phyloP scores from a whole-genome alignment of 1,139 yeast genomes.

The Candida freyschussii region DNA sequence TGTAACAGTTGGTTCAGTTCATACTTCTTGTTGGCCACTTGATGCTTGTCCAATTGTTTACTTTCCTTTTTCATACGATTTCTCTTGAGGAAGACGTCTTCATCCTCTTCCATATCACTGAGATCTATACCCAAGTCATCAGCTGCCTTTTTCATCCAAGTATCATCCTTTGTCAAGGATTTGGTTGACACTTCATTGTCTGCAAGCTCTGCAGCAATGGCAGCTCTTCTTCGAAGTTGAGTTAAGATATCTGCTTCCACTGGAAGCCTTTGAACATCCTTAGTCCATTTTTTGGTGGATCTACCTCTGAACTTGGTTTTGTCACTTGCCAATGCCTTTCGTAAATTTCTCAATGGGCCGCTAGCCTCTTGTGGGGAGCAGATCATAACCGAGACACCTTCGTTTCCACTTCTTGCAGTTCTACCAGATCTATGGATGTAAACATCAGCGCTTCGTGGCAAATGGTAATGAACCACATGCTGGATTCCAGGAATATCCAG shows the following conservation, averaged over 20 bases:
- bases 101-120: conserved; percentile 64
- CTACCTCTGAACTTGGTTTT: conserved; percentile 28
- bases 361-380: conserved; percentile 93
- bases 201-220: conserved; percentile 66
- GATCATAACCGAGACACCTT: conserved; percentile 89
- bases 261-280: conserved; percentile 68
- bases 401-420: conserved; percentile 93
- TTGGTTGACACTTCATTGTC: conserved; percentile 60
- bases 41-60: conserved; percentile 48
- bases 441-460: conserved; percentile 92
- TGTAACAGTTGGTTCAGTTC: conserved; percentile 55
- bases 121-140: conserved; percentile 78
- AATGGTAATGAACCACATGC: conserved; percentile 93
- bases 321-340: conserved; percentile 52
- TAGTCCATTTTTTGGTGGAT: conserved; percentile 37
- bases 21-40: conserved; percentile 43
- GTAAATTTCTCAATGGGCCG: conserved; percentile 75
- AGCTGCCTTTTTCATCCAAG: conserved; percentile 89
- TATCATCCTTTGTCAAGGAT: conserved; percentile 62
- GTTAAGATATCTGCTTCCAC: conserved; percentile 69
- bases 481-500: conserved; percentile 87
- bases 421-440: conserved; percentile 97
- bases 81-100: conserved; percentile 47
- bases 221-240: conserved; percentile 66
- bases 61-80: conserved; percentile 57